Conservation (phyloP, 2,329 filamentous ascomycete species). For the Ceratocystis cacaofunesta region DNA sequence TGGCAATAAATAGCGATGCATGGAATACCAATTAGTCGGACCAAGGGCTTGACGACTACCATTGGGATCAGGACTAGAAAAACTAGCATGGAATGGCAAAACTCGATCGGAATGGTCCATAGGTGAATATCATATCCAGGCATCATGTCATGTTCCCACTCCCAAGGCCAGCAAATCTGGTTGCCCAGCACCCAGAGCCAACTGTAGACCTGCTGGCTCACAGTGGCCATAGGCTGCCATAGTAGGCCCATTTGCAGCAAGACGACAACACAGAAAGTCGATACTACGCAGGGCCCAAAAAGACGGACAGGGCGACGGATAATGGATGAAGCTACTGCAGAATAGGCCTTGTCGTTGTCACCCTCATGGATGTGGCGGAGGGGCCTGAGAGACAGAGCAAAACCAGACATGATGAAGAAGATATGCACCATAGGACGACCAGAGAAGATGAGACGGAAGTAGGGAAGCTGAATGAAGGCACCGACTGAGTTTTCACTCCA, state of each 20-base stretch:
- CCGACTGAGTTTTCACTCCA: slow-evolving; percentile 28
- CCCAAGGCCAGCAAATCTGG: slow-evolving; percentile 19
- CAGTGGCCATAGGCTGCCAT: slow-evolving; percentile 16
- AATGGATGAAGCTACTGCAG: slow-evolving; percentile 32
- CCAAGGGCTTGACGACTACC: slow-evolving; percentile 30
- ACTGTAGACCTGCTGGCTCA: slow-evolving; percentile 28
- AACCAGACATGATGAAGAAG: slow-evolving; percentile 49
- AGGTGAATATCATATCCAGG: slow-evolving; percentile 39
- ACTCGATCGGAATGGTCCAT: slow-evolving; percentile 50
- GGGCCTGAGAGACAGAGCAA: slow-evolving; percentile 41
- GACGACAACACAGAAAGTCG: slow-evolving; percentile 33
- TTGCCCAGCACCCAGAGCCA: slow-evolving; percentile 28
- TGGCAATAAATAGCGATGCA: slow-evolving; percentile 30
- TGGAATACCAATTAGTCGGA: slow-evolving; percentile 31
- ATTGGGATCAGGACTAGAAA: slow-evolving; percentile 39
- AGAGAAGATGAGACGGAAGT: slow-evolving; percentile 39
- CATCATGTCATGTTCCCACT: slow-evolving; percentile 15
- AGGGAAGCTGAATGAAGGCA: slow-evolving; percentile 33
- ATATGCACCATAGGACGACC: slow-evolving; percentile 43
- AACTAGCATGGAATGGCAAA: slow-evolving; percentile 41
- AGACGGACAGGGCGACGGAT: slow-evolving; percentile 39
- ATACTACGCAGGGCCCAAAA: slow-evolving; percentile 36
- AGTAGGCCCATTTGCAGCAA: slow-evolving; percentile 23
- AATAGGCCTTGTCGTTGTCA: slow-evolving; percentile 11
- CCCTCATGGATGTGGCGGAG: slow-evolving; percentile 27